Percentiles rank a stretch among this genome's conserved stretches.
phyloP scores from a whole-genome alignment of 1,139 yeast genomes.

The Citeromyces hawaiiensis region DNA sequence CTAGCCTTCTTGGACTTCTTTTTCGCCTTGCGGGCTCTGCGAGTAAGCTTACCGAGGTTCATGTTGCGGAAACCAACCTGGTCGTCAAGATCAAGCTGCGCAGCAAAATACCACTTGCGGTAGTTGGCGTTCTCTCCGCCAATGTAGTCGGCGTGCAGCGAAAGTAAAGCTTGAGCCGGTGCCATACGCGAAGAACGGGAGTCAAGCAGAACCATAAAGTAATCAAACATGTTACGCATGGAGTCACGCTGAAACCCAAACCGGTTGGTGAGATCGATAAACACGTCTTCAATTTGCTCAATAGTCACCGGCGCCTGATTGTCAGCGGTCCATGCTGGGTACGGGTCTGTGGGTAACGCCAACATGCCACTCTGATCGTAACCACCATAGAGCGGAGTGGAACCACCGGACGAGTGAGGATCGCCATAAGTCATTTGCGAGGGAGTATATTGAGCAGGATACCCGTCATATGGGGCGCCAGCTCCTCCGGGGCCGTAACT shows the following conservation, averaged over 20 bases:
- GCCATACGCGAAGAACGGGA: slow-evolving; percentile 96
- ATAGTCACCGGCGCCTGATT: slow-evolving; percentile 41
- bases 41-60: slow-evolving; percentile 35
- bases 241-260: slow-evolving; percentile 98
- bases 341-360: slow-evolving; percentile 32
- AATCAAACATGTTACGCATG: slow-evolving; percentile 94
- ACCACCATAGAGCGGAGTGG: slow-evolving; percentile 87
- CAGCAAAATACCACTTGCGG: slow-evolving; percentile 93
- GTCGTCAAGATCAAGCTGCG: slow-evolving; percentile 66
- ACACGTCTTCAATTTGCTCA: slow-evolving; percentile 81
- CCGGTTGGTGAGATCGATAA: slow-evolving; percentile 77
- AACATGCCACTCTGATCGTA: slow-evolving; percentile 40
- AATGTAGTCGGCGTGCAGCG: slow-evolving; percentile 93
- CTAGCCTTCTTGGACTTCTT: slow-evolving; percentile 35
- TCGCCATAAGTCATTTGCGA: slow-evolving; percentile 79
- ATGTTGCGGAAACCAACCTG: slow-evolving; percentile 42
- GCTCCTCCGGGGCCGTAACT: slow-evolving; percentile 53
- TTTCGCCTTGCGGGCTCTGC: slow-evolving; percentile 20
- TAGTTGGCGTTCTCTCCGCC: slow-evolving; percentile 91
- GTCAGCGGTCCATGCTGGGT: slow-evolving; percentile 54
- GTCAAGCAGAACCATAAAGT: slow-evolving; percentile 85
- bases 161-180: slow-evolving; percentile 84
- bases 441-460: slow-evolving; percentile 63
- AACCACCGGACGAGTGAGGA: slow-evolving; percentile 83
- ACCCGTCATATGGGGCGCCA: slow-evolving; percentile 56